Conservation (phyloP, 345 rosid genomes). For the Eucalyptus tenuipes region DNA sequence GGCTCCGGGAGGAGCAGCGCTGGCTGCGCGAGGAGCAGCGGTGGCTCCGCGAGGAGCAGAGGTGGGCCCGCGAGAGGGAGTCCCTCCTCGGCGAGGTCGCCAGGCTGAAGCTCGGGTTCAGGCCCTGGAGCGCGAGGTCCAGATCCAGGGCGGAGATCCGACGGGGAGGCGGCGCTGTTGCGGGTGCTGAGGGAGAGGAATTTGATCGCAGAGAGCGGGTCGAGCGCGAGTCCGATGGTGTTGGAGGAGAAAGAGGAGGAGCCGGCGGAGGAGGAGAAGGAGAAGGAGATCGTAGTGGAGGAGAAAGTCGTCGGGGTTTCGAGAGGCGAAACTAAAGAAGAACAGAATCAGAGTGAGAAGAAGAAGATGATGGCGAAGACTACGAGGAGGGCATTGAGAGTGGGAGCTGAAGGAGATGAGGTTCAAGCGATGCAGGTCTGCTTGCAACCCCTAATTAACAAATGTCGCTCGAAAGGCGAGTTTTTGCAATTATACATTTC, state of each 20-base stretch:
- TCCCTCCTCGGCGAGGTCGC: constrained; percentile 42
- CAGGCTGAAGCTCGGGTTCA: constrained; percentile 49
- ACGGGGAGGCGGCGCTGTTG: constrained; percentile 12
- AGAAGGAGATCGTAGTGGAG: constrained; percentile 3
- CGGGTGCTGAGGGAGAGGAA: constrained; percentile 55
- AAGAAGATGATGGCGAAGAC: constrained; percentile 13
- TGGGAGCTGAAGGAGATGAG: constrained; percentile 83
- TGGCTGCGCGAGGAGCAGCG: constrained; percentile 93
- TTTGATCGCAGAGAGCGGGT: constrained; percentile 43
- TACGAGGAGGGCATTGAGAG: constrained; percentile 30
- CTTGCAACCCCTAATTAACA: constrained; percentile 3
- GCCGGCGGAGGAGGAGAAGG: too few species aligned
- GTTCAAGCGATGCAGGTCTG: constrained; percentile 90
- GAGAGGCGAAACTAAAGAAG: constrained; percentile 2
- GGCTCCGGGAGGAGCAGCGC: constrained; percentile 85
- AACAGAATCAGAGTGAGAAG: constrained; percentile 7
- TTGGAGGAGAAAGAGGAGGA: constrained; percentile 26
- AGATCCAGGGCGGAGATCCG: constrained; percentile 6
- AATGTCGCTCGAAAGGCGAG: background rate
- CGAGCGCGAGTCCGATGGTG: constrained; percentile 24
- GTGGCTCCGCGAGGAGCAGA: constrained; percentile 74
- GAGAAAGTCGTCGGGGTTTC: constrained; percentile 24
- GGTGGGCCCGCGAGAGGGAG: constrained; percentile 83
- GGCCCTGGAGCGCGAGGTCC: constrained; percentile 21
- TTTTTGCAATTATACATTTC: background rate